Percentiles rank a stretch among this genome's conserved stretches.
These are phyloP conservation scores for Phragmites australis DNA, from an alignment of 176 grass and related monocot species.

Conservation along the genomic window DNA sequence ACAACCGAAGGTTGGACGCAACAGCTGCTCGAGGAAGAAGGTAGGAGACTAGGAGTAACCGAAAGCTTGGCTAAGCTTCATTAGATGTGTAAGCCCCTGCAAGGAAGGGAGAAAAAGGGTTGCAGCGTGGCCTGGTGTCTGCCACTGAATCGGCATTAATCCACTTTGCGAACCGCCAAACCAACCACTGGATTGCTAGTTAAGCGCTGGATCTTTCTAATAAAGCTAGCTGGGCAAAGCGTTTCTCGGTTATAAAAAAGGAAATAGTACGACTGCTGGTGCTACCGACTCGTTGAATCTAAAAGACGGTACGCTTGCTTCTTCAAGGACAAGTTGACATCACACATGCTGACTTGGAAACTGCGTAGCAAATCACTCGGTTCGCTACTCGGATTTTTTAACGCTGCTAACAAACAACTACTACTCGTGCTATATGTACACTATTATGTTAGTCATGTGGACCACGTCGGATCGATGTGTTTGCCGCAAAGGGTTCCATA, in stretches of 20 bases:
- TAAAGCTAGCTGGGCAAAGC: no score
- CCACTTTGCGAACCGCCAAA: no score
- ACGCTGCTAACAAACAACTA: not conserved
- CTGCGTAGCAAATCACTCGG: not conserved
- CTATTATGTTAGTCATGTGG: not conserved
- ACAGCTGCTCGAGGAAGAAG: not conserved
- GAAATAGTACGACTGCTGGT: no score
- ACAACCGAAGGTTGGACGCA: not conserved
- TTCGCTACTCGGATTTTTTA: not conserved
- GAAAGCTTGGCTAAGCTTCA: not conserved
- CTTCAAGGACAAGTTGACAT: not conserved
- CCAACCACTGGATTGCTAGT: no score
- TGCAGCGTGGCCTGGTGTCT: not conserved
- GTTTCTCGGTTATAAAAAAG: no score
- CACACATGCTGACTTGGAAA: not conserved
- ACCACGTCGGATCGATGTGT: slow-evolving; percentile 7
- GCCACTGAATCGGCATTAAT: no score
- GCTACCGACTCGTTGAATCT: no score
- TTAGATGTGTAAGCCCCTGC: not conserved
- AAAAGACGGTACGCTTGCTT: no score
- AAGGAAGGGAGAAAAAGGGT: not conserved
- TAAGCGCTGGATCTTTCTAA: no score
- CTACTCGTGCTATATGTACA: not conserved
- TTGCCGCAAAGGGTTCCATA: not conserved
- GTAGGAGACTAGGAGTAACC: no score